Evolutionary conservation across 371 early-diverging fungal genomes (phyloP).

Genomic region (Phascolomyces articulosus): DNA sequence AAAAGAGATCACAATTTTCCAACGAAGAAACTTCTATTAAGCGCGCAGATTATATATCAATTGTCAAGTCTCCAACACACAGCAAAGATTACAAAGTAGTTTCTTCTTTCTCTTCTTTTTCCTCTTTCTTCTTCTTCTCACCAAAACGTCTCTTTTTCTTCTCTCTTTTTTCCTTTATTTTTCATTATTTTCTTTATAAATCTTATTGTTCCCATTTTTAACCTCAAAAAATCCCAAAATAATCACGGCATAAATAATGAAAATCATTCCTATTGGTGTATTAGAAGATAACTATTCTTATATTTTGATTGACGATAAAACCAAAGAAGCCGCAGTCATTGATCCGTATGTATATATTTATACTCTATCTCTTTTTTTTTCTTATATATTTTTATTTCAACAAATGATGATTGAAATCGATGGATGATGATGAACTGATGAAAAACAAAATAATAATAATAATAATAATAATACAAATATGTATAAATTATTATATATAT

Average conservation of each 20-base stretch:
- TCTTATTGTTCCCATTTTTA: background rate
- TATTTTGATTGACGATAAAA: conserved; percentile 71
- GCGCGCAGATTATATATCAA: conserved; percentile 11
- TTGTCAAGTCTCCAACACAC: background rate
- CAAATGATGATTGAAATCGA: background rate
- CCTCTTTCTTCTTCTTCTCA: background rate
- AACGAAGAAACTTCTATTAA: conserved; percentile 17
- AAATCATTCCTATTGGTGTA: conserved; percentile 31
- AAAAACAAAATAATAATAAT: background rate
- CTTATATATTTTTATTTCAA: background rate
- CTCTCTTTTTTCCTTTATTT: background rate
- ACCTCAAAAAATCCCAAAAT: background rate
- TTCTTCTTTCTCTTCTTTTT: conserved; percentile 7
- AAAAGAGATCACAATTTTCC: conserved; percentile 10
- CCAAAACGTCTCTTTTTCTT: background rate
- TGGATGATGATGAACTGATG: background rate
- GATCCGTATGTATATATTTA: conserved; percentile 43
- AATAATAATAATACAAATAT: background rate
- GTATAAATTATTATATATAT: no score
- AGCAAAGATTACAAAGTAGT: background rate
- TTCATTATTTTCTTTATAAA: background rate
- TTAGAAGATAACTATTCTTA: conserved; percentile 66
- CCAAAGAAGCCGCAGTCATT: conserved; percentile 62
- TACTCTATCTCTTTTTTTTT: no score
- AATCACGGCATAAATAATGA: conserved; percentile 15